Evolutionary conservation across 768 basidiomycete species (phyloP), one percentile per base, ranked within the genome.

Genomic region (Collybia sp.): DNA sequence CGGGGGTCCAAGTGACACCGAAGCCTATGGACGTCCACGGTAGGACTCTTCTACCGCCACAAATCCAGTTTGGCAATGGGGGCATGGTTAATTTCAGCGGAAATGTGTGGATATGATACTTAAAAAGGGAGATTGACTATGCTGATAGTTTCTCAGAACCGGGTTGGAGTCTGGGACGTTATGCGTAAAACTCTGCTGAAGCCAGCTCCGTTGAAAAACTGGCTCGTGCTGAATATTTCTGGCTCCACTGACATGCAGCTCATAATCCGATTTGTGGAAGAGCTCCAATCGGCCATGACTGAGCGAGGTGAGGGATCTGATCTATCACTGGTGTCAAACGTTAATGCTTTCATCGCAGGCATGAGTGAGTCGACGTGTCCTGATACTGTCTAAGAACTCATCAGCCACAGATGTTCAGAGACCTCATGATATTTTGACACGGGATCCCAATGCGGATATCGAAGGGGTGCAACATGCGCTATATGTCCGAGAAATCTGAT

Each of bases 1-100:
- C 75, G 0, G 64, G 65, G 3, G 64, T 79, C 45, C 43, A 35
- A 5, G 58, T 78, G 1, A 44, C 56, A 6, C 47, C 55, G 1
- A 13, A 37, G 1, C 69, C 72, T 1, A 50, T 64, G 9, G 8
- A 52, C 0, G 63, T 75, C 2, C 56, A 58, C 2, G 72, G 73
- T 0, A 66, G 69, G 18, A 43, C 70, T 25, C 55, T 74, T 1
- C 53, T 60, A 2, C 51, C 61, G 0, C 70, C 71, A 0, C 38
- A 42, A 0, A 68, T 74, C 19, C 17, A 48, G 6, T 74, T 71
- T 37, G 56, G 45, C 1, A 35, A 12, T 0, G 42, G 16, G 30
- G 41, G 15, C 15, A 45, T 36, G 13, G 53, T 3, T 13, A 33
- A 34, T 53, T 45, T 5, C 50, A 53, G 47, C 8, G 8, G 25